Evolutionary conservation across 2,329 filamentous ascomycete species (phyloP), one percentile per base, ranked within the genome.

Genomic region (Emericellopsis cladophorae): DNA sequence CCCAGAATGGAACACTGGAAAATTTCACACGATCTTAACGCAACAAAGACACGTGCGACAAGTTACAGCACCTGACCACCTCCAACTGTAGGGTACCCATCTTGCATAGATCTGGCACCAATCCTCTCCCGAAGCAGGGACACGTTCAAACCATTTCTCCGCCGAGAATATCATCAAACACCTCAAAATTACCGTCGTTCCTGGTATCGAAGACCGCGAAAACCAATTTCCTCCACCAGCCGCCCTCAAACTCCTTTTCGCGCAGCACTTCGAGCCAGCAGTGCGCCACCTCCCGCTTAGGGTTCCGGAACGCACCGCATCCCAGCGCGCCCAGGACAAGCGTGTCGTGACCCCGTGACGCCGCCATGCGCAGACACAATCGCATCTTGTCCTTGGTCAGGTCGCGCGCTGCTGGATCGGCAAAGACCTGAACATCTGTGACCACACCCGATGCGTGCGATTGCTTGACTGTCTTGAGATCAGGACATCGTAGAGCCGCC

Each of bases 271-370:
- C 70, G 23, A 62, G 53, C 68, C 79, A 86, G 48, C 77, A 79
- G 29, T 59, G 44, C 2, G 74, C 79, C n/a, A 85, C 73, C 45
- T 77, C 75, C 26, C 61, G 57, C 0, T 66, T 65, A 8, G 81
- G 81, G 52, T 84, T 82, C 1, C 48, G 49, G 53, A 82, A 84
- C 1, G 72, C 78, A 4, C 81, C 81, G 49, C 81, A 86, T 0
- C 81, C 81, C 39, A 86, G 52, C 0, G 81, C 80, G 0, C 81
- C 81, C 2, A 87, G 63, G 5, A 86, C 74, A 8, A 86, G 57
- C 47, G 69, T 63, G 18, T 67, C 62, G 49, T 83, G 77, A 2
- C 65, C 65, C 23, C 72, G 63, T 5, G 53, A 53, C n/a, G 68
- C 79, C 2, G 78, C 76, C 42, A 79, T 68, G 5, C 79, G 65